Evolutionary conservation across 2,329 filamentous ascomycete species (phyloP).

Genomic region (Xylaria multiplex): DNA sequence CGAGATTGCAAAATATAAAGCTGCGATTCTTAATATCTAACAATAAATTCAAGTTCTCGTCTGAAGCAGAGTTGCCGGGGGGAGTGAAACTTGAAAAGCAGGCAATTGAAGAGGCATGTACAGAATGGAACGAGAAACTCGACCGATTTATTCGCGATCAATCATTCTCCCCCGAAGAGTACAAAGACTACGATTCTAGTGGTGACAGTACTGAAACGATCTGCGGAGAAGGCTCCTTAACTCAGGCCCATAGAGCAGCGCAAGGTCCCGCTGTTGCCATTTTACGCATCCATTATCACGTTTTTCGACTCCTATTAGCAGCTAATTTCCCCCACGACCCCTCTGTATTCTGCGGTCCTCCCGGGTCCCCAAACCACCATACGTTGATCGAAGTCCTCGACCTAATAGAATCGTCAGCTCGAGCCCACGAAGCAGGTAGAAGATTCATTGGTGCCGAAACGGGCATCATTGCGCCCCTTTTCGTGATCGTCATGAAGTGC

Average conservation of each 20-base stretch:
- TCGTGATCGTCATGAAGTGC: conserved; percentile 23
- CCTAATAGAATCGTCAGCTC: conserved; percentile 20
- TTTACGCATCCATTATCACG: conserved; percentile 19
- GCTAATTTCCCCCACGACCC: conserved; percentile 14
- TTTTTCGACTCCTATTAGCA: conserved; percentile 17
- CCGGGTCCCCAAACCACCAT: not conserved
- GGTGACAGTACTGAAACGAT: not conserved
- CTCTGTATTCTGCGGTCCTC: conserved; percentile 6
- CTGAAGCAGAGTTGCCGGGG: conserved; percentile 4
- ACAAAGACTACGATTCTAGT: not conserved
- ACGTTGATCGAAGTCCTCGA: conserved; percentile 12
- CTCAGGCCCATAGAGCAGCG: not conserved
- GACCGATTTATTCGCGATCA: not conserved
- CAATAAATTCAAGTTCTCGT: conserved; percentile 7
- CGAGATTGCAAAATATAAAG: conserved; percentile 5
- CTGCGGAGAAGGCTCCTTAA: not conserved
- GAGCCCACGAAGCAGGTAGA: not conserved
- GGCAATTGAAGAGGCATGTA: conserved; percentile 9
- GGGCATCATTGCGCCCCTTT: conserved; percentile 22
- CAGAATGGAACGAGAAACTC: conserved; percentile 13
- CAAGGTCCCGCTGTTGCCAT: conserved; percentile 6
- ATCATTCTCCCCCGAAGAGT: not conserved
- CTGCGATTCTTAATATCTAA: conserved; percentile 22
- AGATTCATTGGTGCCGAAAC: conserved; percentile 15
- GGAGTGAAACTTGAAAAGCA: conserved; percentile 8